A percentile compares a stretch with the other conserved stretches of the same genome.
Conservation (phyloP, 2,329 filamentous ascomycete species). For the Colletotrichum brevisporum region DNA sequence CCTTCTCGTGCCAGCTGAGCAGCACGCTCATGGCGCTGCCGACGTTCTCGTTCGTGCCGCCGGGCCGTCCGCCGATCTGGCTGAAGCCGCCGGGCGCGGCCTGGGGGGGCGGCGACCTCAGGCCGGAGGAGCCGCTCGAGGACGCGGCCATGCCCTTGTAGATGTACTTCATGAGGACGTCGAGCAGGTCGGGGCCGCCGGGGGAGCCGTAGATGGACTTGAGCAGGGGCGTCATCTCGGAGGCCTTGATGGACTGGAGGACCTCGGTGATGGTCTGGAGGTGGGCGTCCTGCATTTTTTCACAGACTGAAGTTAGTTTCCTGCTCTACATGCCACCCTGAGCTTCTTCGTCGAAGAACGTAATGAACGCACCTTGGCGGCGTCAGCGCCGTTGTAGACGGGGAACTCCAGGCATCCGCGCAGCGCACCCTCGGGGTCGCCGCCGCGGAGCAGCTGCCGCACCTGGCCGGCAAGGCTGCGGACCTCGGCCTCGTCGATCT, state of each 20-base stretch:
- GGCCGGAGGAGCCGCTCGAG: constrained; percentile 54
- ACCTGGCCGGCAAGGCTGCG: constrained; percentile 85
- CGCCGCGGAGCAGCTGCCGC: constrained; percentile 87
- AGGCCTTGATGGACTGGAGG: constrained; percentile 94
- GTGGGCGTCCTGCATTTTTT: constrained; percentile 78
- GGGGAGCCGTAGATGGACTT: constrained; percentile 83
- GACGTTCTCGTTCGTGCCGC: constrained; percentile 74
- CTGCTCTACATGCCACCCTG: not conserved
- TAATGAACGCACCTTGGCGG: constrained; percentile 66
- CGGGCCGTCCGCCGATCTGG: constrained; percentile 75
- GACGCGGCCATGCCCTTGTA: constrained; percentile 88
- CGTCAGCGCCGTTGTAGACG: constrained; percentile 76
- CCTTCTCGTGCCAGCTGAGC: constrained; percentile 98
- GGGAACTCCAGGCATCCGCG: constrained; percentile 87
- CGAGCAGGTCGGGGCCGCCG: constrained; percentile 86
- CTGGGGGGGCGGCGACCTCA: constrained; percentile 75
- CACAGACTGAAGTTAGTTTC: not conserved
- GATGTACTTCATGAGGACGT: constrained; percentile 98
- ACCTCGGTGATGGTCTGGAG: constrained; percentile 92
- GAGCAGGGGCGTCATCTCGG: constrained; percentile 93
- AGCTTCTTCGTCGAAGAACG: not conserved
- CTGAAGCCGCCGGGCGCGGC: constrained; percentile 78
- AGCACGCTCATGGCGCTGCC: constrained; percentile 96
- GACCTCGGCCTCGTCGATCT: constrained; percentile 83
- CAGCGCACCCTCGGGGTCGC: constrained; percentile 89